Evolutionary conservation across 1,284 basidiomycete genomes (phyloP), one percentile per base, ranked within the genome.

Genomic region (Leccinum subrobustum): DNA sequence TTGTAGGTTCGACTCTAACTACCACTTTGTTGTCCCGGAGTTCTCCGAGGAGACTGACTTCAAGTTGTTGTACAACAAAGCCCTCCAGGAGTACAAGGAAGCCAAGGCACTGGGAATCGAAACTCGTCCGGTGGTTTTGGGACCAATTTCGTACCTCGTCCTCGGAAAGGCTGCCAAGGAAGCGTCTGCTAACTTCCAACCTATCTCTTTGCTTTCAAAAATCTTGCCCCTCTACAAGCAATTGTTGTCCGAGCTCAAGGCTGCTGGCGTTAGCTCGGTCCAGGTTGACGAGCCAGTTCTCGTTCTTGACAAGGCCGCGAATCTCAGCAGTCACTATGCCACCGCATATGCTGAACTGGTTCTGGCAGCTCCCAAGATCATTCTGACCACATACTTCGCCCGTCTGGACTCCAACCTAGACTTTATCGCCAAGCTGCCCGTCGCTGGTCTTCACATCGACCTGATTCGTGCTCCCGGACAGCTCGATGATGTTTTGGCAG

Each of bases 21-120:
- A 99, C 85, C 97, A 99, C 84, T 96, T 92, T 75, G 95, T 99
- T 79, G 96, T 98, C 65, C 96, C 96, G 64, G 97, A 99, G 82
- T 88, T 99, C 79, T 92, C 93, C 23, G 91, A 95, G 64, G 82
- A 85, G 72, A 94, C 92, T 62, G 88, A 96, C 68, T 98, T 99
- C 89, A 95, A 95, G 81, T 83, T 99, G 75, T 87, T 91, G 81
- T 89, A 89, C 81, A 97, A 97, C 90, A 97, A 97, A 84, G 88
- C 92, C 62, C 85, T 98, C 65, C 91, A 92, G 72, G 95, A 98
- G 78, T 99, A 89, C 82, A 88, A 92, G 67, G 97, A 99, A 83
- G 97, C 97, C 63, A 92, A 97, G 83, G 89, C 83, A 60, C 85
- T 88, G 68, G 97, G 96, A 67, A 83, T 98, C 76, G 83, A 80